These are phyloP conservation scores for Nicotiana tabacum DNA, from an alignment of 257 asterid genomes.

Conservation along the genomic window DNA sequence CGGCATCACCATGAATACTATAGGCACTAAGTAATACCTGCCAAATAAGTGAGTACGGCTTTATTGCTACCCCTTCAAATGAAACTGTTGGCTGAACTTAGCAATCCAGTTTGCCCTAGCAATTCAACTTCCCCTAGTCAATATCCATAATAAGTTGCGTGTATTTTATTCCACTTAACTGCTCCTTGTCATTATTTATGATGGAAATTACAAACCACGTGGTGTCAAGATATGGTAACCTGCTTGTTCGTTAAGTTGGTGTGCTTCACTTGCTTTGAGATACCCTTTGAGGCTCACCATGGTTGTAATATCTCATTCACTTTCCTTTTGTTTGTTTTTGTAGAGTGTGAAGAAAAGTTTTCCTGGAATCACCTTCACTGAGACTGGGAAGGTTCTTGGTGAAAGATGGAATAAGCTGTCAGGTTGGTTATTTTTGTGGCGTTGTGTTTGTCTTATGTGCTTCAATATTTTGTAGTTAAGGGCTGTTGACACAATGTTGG, in stretches of 20 bases:
- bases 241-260: not conserved
- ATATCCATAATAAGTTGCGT: too few relatives aligned
- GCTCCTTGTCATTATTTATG: too few relatives aligned
- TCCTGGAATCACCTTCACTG: slow-evolving; percentile 71
- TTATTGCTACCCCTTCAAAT: slow-evolving; percentile 45
- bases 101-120: slow-evolving; percentile 79
- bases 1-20: slow-evolving; percentile 44
- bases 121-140: slow-evolving; percentile 40
- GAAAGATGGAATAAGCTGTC: slow-evolving; percentile 87
- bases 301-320: slow-evolving; percentile 1
- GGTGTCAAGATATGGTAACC: not conserved
- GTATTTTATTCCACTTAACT: too few relatives aligned
- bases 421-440: slow-evolving; percentile 33
- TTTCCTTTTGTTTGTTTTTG: not conserved
- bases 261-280: not conserved
- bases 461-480: not conserved
- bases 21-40: slow-evolving; percentile 84
- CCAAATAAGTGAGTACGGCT: slow-evolving; percentile 64
- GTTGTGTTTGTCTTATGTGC: slow-evolving; percentile 16
- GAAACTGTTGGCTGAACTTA: slow-evolving; percentile 58
- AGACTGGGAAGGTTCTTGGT: slow-evolving; percentile 70
- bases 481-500: not conserved
- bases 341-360: slow-evolving; percentile 71
- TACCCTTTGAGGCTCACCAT: not conserved
- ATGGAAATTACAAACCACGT: not conserved